Base-by-base conservation (phyloP, 2,329 filamentous ascomycete species). In the Hypoxylon sp. region DNA sequence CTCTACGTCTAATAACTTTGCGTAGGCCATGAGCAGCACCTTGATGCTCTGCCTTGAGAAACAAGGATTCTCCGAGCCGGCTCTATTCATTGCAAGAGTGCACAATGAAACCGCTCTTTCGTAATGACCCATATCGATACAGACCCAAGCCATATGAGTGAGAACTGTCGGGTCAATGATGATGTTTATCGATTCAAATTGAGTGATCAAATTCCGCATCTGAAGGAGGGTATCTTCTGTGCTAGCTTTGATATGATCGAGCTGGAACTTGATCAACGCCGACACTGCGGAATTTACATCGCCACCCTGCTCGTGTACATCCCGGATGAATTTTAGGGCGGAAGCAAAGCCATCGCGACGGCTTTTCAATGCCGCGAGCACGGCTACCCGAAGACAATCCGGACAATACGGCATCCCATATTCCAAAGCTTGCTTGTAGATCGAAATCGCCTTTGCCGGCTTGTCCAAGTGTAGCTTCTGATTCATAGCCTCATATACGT, bases 351-450 rank as follows among this genome's bases (percentile, higher is more conserved):
- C 72, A 2, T 74, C 63, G 2, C 73, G 74, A 40, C 80, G 75
- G 14, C 73, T 50, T 14, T 75, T 76, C 56, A 87, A 72, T 13
- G 81, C 78, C 1, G 85, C 84, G 8, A 81, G 72, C 7, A 88
- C 81, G 7, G 83, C 85, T 4, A 87, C 77, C n/a, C 82, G 81
- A 13, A 88, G 78, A 59, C 82, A 85, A 25, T 81, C 78, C 2
- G 74, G 72, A 30, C 80, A 82, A 65, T 79, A 79, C 1, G 77
- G 75, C 72, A 85, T 77, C 17, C 81, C 79, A 3, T 71, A 74
- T 8, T 68, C 71, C 1, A 78, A 49, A 0, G 81, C 81, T 27
- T 74, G 74, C 56, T 75, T 78, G 73, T 86, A 87, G 3, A 82
- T 78, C 14, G 70, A 71, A 58, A 82, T 72, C 0, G 82, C 81